Percentiles rank a stretch among this genome's conserved stretches.
Evolutionary conservation across 2,329 filamentous ascomycete species (phyloP).

Genomic region (Metarhizium album): DNA sequence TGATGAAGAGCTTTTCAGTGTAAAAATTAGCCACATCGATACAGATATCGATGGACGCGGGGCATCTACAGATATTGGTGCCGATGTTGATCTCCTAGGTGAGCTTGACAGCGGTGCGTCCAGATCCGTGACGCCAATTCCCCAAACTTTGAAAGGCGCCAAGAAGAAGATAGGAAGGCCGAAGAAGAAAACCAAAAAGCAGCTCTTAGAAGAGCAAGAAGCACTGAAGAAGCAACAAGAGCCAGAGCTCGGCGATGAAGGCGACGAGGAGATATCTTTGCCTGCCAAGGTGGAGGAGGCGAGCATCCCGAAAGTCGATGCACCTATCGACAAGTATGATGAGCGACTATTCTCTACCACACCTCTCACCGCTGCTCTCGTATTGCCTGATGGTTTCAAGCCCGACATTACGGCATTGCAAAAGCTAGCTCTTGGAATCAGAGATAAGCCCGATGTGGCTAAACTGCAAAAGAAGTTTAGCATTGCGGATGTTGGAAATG

Average conservation of each 20-base stretch:
- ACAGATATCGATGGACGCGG: slow-evolving; percentile 35
- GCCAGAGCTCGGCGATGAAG: slow-evolving; percentile 24
- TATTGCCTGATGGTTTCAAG: slow-evolving; percentile 32
- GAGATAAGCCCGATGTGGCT: slow-evolving; percentile 37
- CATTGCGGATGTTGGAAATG: slow-evolving; percentile 33
- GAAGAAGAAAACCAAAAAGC: slow-evolving; percentile 72
- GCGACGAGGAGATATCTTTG: slow-evolving; percentile 31
- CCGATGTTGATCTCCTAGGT: slow-evolving; percentile 34
- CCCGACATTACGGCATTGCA: slow-evolving; percentile 36
- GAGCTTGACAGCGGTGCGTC: slow-evolving; percentile 29
- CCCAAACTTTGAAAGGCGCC: slow-evolving; percentile 33
- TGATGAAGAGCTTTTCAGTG: slow-evolving; percentile 67
- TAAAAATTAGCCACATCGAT: slow-evolving; percentile 45
- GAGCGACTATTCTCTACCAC: slow-evolving; percentile 39
- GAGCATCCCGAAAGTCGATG: slow-evolving; percentile 17
- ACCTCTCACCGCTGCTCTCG: slow-evolving; percentile 32
- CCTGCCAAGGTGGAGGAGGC: slow-evolving; percentile 18
- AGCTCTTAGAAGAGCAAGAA: slow-evolving; percentile 58
- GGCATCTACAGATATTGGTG: slow-evolving; percentile 39
- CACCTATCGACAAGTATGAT: slow-evolving; percentile 38
- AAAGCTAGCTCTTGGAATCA: slow-evolving; percentile 29
- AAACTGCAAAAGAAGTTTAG: slow-evolving; percentile 39
- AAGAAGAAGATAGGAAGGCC: slow-evolving; percentile 46
- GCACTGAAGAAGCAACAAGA: slow-evolving; percentile 47
- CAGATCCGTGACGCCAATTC: slow-evolving; percentile 36